Evolutionary conservation across 371 early-diverging fungal species (phyloP).

Genomic region (Mortierella sp.): DNA sequence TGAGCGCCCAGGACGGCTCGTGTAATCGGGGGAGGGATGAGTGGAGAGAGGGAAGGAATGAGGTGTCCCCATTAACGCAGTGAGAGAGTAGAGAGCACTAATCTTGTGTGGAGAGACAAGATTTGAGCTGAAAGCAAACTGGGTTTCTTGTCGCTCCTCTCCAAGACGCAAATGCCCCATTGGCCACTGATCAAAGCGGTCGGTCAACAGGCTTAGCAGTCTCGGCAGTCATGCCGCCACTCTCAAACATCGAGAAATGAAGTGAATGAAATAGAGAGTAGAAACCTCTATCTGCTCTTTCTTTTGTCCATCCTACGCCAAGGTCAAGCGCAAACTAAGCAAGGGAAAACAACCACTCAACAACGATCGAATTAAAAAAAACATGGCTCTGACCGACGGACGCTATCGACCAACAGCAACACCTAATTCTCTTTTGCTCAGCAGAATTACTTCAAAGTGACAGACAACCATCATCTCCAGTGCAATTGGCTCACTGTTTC

Average conservation of each 20-base stretch:
- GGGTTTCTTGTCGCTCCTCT: not conserved
- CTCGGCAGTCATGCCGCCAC: not conserved
- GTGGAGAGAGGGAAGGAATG: not conserved
- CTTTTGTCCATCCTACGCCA: too few species aligned
- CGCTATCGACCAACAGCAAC: not conserved
- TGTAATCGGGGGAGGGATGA: not conserved
- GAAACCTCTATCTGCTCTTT: too few species aligned
- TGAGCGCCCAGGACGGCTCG: not conserved
- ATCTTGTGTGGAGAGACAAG: not conserved
- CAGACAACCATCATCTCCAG: not conserved
- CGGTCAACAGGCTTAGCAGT: not conserved
- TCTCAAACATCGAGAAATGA: too few species aligned
- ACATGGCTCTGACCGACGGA: not conserved
- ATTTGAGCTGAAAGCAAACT: not conserved
- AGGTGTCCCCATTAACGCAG: not conserved
- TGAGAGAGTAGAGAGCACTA: not conserved
- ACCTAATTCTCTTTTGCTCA: not conserved
- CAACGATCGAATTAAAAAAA: too few species aligned
- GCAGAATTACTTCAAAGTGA: conserved; percentile 1
- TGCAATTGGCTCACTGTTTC: not conserved
- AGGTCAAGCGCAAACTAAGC: not conserved
- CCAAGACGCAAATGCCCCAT: too few species aligned
- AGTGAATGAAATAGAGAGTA: too few species aligned
- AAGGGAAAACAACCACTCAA: too few species aligned
- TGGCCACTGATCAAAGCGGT: not conserved